Evolutionary conservation across 495 filamentous ascomycete genomes (phyloP).

Genomic region (Aspergillus homomorphus): DNA sequence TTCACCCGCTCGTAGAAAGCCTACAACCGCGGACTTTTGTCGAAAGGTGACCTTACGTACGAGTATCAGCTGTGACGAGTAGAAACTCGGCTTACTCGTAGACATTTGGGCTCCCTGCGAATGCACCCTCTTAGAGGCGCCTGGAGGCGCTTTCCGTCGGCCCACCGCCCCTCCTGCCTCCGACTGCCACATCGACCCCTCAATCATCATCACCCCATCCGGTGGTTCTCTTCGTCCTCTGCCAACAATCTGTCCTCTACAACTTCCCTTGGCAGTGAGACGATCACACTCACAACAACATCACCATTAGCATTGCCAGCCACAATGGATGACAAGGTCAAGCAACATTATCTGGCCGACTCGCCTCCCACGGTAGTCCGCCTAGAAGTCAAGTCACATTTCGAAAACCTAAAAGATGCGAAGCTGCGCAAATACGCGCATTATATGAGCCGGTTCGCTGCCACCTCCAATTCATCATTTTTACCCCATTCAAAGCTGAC

Average conservation of each 20-base stretch:
- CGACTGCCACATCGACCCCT: constrained; percentile 29
- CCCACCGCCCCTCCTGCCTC: constrained; percentile 28
- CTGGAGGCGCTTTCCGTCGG: constrained; percentile 30
- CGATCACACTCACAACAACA: constrained; percentile 8
- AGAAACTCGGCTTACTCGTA: too few relatives aligned
- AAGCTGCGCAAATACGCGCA: constrained; percentile 80
- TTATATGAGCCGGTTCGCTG: constrained; percentile 73
- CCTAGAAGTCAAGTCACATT: constrained; percentile 85
- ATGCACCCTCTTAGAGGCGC: constrained; percentile 30
- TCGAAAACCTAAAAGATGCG: constrained; percentile 72
- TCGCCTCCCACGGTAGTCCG: constrained; percentile 81
- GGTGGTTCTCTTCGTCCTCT: constrained; percentile 14
- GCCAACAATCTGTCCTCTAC: constrained; percentile 15
- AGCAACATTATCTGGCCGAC: constrained; percentile 79
- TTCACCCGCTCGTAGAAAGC: neutral
- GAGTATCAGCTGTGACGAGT: too few relatives aligned
- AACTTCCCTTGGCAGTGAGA: constrained; percentile 10
- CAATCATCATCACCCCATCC: constrained; percentile 1
- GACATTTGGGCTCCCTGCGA: neutral
- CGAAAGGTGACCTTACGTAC: neutral
- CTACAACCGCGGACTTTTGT: neutral
- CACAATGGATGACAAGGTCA: constrained; percentile 42
- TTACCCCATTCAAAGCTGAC: constrained; percentile 8
- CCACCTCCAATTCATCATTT: neutral
- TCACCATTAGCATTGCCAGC: constrained; percentile 5